Evolutionary conservation across 192 early-diverging fungal species (phyloP).

Genomic region (Phycomyces blakesleeanus): DNA sequence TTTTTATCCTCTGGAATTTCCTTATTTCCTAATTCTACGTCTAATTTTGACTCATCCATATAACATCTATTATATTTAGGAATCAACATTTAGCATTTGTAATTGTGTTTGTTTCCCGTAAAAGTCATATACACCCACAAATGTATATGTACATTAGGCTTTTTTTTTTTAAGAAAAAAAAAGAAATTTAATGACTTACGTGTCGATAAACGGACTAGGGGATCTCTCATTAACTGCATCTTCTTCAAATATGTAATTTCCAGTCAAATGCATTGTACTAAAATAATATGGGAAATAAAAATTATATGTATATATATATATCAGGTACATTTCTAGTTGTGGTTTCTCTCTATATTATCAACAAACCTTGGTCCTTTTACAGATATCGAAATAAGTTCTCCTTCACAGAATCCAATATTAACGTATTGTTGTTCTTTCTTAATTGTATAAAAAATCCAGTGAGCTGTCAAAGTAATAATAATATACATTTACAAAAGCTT

Average conservation of each 20-base stretch:
- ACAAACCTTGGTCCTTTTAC: slow-evolving; percentile 51
- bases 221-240: slow-evolving; percentile 8
- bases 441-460: slow-evolving; percentile 1
- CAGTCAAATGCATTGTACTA: slow-evolving; percentile 62
- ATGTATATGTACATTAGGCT: no score
- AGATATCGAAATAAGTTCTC: slow-evolving; percentile 76
- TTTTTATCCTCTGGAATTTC: no score
- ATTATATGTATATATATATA: neutral
- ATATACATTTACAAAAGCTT: neutral
- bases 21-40: no score
- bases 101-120: no score
- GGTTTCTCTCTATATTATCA: slow-evolving; percentile 1
- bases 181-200: no score
- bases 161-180: no score
- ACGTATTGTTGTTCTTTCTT: slow-evolving; percentile 70
- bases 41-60: no score
- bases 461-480: neutral
- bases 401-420: slow-evolving; percentile 59
- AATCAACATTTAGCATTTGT: no score
- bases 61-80: no score
- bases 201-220: no score
- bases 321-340: slow-evolving; percentile 1
- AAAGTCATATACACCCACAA: no score
- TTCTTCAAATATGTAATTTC: slow-evolving; percentile 60
- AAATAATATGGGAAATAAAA: neutral